phyloP scores from a whole-genome alignment of 192 early-diverging fungal genomes.

The Gigaspora rosea region DNA sequence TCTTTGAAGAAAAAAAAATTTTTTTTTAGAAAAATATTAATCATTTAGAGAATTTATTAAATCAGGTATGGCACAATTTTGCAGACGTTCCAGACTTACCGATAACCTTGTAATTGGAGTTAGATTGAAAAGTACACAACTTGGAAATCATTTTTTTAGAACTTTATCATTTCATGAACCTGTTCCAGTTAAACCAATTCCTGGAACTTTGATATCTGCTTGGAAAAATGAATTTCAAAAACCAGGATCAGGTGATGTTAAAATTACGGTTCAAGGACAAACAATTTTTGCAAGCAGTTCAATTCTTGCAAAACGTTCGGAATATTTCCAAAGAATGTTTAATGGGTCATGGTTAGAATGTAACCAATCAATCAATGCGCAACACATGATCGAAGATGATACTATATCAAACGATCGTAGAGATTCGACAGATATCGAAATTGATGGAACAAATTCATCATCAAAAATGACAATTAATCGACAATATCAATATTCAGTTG shows the following conservation, averaged over 20 bases:
- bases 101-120: background rate
- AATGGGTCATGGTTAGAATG: conserved; percentile 21
- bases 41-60: background rate
- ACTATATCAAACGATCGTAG: background rate
- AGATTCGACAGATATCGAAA: background rate
- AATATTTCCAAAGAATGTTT: conserved; percentile 33
- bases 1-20: too few relatives aligned
- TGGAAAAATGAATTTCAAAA: conserved; percentile 16
- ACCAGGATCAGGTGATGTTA: conserved; percentile 17
- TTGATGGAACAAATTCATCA: background rate
- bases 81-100: background rate
- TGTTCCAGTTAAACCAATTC: background rate
- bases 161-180: background rate
- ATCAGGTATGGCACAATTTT: background rate
- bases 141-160: background rate
- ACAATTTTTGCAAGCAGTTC: conserved; percentile 28
- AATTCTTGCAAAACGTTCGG: conserved; percentile 21
- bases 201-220: conserved; percentile 8
- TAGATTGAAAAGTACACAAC: background rate
- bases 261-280: conserved; percentile 22
- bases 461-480: background rate
- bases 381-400: background rate
- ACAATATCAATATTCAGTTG: background rate
- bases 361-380: background rate
- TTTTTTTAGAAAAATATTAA: background rate